phyloP scores from a whole-genome alignment of 306 rosid genomes.

The Vigna unguiculata region DNA sequence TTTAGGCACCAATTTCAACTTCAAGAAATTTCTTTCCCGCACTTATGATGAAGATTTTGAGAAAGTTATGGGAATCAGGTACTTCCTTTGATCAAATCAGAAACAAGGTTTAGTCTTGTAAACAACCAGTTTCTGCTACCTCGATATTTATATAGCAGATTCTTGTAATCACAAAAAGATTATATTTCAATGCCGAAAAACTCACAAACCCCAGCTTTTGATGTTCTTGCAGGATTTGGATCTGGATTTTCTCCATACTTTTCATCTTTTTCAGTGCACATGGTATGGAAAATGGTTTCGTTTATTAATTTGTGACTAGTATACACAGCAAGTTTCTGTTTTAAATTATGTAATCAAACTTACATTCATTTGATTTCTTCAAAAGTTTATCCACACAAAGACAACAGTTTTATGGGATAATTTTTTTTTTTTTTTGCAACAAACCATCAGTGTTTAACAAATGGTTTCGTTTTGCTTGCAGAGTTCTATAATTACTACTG shows the following conservation, averaged over 20 bases:
- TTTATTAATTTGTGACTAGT: neutral
- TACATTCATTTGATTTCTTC: too few species aligned
- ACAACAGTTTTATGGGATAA: neutral
- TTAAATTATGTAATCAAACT: too few species aligned
- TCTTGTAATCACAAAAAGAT: neutral
- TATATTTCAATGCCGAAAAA: constrained; percentile 7
- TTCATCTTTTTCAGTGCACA: constrained; percentile 66
- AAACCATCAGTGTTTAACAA: neutral
- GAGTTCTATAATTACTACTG: constrained; percentile 70
- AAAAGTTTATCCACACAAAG: neutral
- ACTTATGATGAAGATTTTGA: constrained; percentile 73
- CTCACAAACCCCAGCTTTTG: constrained; percentile 17
- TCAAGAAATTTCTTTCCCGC: constrained; percentile 64
- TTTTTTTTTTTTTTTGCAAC: neutral
- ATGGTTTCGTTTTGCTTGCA: constrained; percentile 45
- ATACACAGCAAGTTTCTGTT: too few species aligned
- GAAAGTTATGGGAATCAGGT: constrained; percentile 69
- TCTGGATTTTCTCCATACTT: constrained; percentile 66
- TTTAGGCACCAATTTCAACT: constrained; percentile 60
- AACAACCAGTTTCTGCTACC: neutral
- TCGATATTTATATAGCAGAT: neutral
- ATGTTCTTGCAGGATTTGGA: constrained; percentile 64
- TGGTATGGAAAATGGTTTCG: constrained; percentile 50
- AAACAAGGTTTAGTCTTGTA: neutral
- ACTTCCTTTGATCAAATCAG: neutral